A percentile compares a stretch with the other conserved stretches of the same genome.
Evolutionary conservation across 1,284 basidiomycete species (phyloP).

Genomic region (Fomitopsis schrenkii): DNA sequence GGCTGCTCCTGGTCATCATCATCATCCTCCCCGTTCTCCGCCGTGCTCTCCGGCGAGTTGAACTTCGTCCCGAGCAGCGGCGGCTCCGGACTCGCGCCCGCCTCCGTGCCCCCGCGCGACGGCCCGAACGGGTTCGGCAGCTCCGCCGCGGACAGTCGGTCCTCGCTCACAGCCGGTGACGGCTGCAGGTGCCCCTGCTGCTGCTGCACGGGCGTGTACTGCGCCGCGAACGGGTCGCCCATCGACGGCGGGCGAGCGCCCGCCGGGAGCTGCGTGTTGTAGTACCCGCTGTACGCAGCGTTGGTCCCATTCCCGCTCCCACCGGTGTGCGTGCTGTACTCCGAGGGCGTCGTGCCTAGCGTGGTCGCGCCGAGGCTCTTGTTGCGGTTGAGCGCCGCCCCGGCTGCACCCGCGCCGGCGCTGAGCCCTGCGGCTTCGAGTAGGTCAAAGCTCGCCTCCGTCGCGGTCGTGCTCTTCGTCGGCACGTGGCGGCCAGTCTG

Average conservation of each 20-base stretch:
- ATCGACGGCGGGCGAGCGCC: constrained; percentile 10
- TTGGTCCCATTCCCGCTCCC: constrained; percentile 2
- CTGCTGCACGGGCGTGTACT: constrained; percentile 2
- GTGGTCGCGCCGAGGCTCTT: constrained; percentile 26
- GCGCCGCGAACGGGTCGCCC: constrained; percentile 7
- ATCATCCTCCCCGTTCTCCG: constrained; percentile 24
- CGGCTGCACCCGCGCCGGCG: constrained; percentile 19
- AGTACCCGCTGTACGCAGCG: constrained; percentile 3
- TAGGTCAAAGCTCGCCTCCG: constrained; percentile 11
- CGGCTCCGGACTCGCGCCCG: constrained; percentile 5
- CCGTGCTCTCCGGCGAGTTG: constrained; percentile 22
- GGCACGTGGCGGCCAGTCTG: constrained; percentile 6
- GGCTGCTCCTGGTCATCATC: constrained; percentile 11
- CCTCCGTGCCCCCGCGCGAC: constrained; percentile 1
- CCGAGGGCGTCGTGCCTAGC: constrained; percentile 14
- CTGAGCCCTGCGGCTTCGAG: constrained; percentile 22
- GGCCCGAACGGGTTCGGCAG: constrained; percentile 11
- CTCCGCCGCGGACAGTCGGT: constrained; percentile 10
- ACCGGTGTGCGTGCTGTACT: constrained; percentile 12
- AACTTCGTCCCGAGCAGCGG: constrained; percentile 19
- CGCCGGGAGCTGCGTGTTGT: constrained; percentile 8
- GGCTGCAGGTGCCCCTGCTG: constrained; percentile 11
- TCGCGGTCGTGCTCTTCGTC: background rate
- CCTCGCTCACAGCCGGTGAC: background rate
- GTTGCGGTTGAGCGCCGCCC: constrained; percentile 20